Percentiles rank a stretch among this genome's conserved stretches.
Evolutionary conservation across 1,139 yeast genomes (phyloP).

Genomic region (Protomyces macrosporus): DNA sequence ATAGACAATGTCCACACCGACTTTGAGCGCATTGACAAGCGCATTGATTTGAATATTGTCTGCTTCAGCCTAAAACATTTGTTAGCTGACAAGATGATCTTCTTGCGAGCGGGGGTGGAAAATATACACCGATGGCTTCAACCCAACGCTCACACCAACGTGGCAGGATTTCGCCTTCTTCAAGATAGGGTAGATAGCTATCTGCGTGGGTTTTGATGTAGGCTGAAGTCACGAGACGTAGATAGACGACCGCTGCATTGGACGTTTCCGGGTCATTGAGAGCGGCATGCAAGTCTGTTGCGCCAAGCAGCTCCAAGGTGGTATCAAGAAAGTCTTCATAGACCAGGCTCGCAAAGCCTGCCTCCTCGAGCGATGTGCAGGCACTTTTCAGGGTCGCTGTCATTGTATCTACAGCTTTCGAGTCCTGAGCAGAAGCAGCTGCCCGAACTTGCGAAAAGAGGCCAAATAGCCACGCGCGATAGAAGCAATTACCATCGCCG

Average conservation of each 20-base stretch:
- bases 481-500: slow-evolving; percentile 34
- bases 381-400: not conserved
- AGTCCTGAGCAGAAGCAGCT: not conserved
- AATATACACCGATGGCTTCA: slow-evolving; percentile 32
- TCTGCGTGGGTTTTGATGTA: slow-evolving; percentile 32
- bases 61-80: slow-evolving; percentile 31
- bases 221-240: slow-evolving; percentile 34
- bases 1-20: slow-evolving; percentile 21
- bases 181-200: slow-evolving; percentile 32
- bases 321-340: slow-evolving; percentile 33
- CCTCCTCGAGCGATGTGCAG: slow-evolving; percentile 26
- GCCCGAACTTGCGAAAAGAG: not conserved
- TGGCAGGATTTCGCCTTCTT: slow-evolving; percentile 4
- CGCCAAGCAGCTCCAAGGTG: slow-evolving; percentile 23
- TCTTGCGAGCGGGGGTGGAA: not conserved
- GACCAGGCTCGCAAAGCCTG: slow-evolving; percentile 32
- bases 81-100: not conserved
- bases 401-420: not conserved
- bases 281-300: slow-evolving; percentile 14
- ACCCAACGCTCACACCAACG: slow-evolving; percentile 32
- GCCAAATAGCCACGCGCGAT: slow-evolving; percentile 22
- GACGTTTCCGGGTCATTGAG: slow-evolving; percentile 30
- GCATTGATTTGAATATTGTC: slow-evolving; percentile 34
- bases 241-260: slow-evolving; percentile 32
- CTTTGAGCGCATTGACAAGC: slow-evolving; percentile 32